Percentiles rank a stretch among this genome's conserved stretches.
Evolutionary conservation across 1,284 basidiomycete species (phyloP).

Genomic region (Leccinum angustisporum): DNA sequence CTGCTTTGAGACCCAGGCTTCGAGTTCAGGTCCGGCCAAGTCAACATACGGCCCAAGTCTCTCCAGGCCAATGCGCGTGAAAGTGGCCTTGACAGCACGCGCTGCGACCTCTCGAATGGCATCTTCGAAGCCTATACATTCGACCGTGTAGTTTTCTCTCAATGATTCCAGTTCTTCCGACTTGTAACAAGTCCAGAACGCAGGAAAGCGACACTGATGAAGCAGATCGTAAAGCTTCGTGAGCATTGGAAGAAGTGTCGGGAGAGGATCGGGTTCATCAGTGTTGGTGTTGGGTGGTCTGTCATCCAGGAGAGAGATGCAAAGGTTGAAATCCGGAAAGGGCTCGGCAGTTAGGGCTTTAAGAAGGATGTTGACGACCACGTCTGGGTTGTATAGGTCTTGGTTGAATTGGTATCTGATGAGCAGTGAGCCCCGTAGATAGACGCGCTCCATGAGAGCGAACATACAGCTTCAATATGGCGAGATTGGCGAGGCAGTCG

Average conservation of each 20-base stretch:
- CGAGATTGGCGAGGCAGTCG: constrained; percentile 91
- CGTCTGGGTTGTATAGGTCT: constrained; percentile 88
- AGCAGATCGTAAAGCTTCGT: constrained; percentile 75
- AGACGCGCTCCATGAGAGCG: background rate
- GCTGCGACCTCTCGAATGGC: constrained; percentile 75
- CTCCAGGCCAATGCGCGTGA: constrained; percentile 70
- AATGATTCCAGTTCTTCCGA: constrained; percentile 69
- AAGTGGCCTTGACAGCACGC: constrained; percentile 76
- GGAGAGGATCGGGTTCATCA: constrained; percentile 81
- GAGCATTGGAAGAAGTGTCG: constrained; percentile 73
- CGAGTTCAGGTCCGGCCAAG: constrained; percentile 64
- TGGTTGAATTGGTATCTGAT: constrained; percentile 95
- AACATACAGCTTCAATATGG: constrained; percentile 78
- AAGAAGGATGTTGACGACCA: constrained; percentile 91
- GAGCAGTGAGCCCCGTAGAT: constrained; percentile 9
- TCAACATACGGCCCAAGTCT: constrained; percentile 75
- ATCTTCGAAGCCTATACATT: constrained; percentile 80
- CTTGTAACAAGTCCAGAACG: constrained; percentile 80
- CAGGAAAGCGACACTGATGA: constrained; percentile 86
- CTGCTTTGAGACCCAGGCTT: constrained; percentile 63
- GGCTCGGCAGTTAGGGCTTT: constrained; percentile 85
- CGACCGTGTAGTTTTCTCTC: constrained; percentile 82
- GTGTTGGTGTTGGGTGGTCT: constrained; percentile 56
- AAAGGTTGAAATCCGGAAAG: constrained; percentile 92
- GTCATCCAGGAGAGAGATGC: constrained; percentile 86